phyloP scores from a whole-genome alignment of 305 asterid genomes.

The Solanum hybrid region DNA sequence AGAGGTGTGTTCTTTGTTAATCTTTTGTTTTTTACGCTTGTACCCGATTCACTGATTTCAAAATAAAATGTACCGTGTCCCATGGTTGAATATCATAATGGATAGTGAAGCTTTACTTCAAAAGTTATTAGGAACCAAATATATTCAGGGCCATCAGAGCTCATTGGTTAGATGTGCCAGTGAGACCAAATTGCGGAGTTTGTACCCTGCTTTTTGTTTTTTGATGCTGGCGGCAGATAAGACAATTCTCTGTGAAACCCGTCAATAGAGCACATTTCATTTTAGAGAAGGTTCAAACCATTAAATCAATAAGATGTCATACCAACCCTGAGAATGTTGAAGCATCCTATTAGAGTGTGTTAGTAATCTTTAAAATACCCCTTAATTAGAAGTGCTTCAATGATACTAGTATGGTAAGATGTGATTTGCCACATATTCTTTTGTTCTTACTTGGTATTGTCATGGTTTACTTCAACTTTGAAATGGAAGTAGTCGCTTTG shows the following conservation, averaged over 20 bases:
- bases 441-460: background rate
- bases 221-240: background rate
- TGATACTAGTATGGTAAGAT: background rate
- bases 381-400: background rate
- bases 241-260: background rate
- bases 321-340: background rate
- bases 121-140: background rate
- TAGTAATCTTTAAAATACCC: background rate
- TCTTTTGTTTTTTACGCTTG: background rate
- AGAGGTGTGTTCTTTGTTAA: constrained; percentile 37
- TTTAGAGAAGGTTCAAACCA: background rate
- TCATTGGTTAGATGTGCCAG: background rate
- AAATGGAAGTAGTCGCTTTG: background rate
- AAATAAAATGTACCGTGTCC: background rate
- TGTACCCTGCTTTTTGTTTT: background rate
- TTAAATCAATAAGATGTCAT: background rate
- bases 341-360: background rate
- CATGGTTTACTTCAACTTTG: background rate
- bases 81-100: background rate
- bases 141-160: background rate
- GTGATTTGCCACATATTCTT: background rate
- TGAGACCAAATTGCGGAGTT: background rate
- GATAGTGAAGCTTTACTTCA: background rate
- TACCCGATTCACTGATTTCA: background rate
- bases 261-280: background rate